These are phyloP conservation scores for Leucogyrophana mollusca DNA, from an alignment of 768 basidiomycete species.

Conservation along the genomic window DNA sequence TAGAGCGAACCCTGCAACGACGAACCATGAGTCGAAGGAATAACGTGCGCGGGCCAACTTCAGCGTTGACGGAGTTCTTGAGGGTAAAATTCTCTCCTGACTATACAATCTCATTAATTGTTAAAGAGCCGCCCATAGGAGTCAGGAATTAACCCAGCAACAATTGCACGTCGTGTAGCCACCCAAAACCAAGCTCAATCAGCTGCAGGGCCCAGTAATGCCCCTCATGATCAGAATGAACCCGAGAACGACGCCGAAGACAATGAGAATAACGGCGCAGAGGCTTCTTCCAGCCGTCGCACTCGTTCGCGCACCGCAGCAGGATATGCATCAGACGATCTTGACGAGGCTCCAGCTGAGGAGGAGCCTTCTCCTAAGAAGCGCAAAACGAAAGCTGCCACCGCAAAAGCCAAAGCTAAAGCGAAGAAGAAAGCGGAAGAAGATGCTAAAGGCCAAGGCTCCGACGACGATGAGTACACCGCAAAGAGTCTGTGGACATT, in stretches of 20 bases:
- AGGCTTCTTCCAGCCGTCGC: slow-evolving; percentile 13
- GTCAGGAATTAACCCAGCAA: slow-evolving; percentile 47
- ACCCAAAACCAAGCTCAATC: slow-evolving; percentile 36
- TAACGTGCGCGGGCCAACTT: slow-evolving; percentile 79
- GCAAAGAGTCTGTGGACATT: slow-evolving; percentile 47
- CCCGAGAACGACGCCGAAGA: slow-evolving; percentile 15
- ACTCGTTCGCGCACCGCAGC: slow-evolving; percentile 19
- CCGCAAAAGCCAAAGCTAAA: slow-evolving; percentile 38
- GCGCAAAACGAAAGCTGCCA: slow-evolving; percentile 50
- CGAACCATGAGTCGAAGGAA: slow-evolving; percentile 40
- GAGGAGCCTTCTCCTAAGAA: slow-evolving; percentile 48
- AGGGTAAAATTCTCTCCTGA: slow-evolving; percentile 41
- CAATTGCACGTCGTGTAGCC: slow-evolving; percentile 36
- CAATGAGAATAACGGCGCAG: slow-evolving; percentile 7
- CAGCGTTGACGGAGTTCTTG: slow-evolving; percentile 80
- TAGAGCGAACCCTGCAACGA: too few relatives aligned
- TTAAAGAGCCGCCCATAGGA: slow-evolving; percentile 40
- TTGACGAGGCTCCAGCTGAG: slow-evolving; percentile 61
- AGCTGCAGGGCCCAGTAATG: slow-evolving; percentile 45
- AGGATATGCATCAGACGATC: slow-evolving; percentile 68
- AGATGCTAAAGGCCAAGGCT: slow-evolving; percentile 49
- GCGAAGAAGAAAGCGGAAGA: slow-evolving; percentile 41
- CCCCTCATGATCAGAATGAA: slow-evolving; percentile 8
- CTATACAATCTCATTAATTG: slow-evolving; percentile 1
- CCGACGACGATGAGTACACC: slow-evolving; percentile 66